Base-by-base conservation (phyloP, 306 rosid genomes). In the Begonia loranthoides region DNA sequence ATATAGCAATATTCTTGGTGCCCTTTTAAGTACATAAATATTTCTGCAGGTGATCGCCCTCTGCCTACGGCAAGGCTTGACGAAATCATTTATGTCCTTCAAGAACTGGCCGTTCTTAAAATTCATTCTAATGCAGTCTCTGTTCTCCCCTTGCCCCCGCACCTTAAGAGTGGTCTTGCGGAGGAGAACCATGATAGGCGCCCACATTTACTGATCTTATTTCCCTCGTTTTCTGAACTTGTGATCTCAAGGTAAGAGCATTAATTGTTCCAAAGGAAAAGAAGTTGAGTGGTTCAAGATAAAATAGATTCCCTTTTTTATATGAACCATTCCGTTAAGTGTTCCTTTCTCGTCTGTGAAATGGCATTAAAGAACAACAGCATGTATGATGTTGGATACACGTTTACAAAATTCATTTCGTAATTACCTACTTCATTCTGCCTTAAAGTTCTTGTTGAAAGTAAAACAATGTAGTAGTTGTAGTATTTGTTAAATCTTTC, bases 191-290 rank as follows among this genome's bases (percentile, higher is more conserved):
- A 11, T 40, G 78, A 65, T 45, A 61, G 54, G 15, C 90, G 82
- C 41, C 69, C 77, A 40, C 95, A 85, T 70, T 76, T 85, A 57
- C 73, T 90, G 66, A 79, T 76, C 66, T 72, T 90, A n/a, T 74
- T 85, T 70, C 87, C 97, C 43, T 85, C 92, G 61, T 72, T 90
- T 19, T 82, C 77, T 55, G 97, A 90, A 69, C 83, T 90, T 50
- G 84, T 80, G 55, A 74, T 71, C 66, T 85, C 95, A 33, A 85
- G 97, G 97, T 85, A 75, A 69, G 63, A 66, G 54, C 50, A 50
- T 58, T 2, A 5, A 3, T 6, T 10, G 17, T 17, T 38, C 40
- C 7, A 39, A 59, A 57, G 1, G 21, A 16, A n/a, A 22, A 13
- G n/a, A 17, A 19, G 22, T 17, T 41, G 41, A 15, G 47, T 57